phyloP scores from a whole-genome alignment of 306 rosid genomes.

The Trichosanthes truncata region DNA sequence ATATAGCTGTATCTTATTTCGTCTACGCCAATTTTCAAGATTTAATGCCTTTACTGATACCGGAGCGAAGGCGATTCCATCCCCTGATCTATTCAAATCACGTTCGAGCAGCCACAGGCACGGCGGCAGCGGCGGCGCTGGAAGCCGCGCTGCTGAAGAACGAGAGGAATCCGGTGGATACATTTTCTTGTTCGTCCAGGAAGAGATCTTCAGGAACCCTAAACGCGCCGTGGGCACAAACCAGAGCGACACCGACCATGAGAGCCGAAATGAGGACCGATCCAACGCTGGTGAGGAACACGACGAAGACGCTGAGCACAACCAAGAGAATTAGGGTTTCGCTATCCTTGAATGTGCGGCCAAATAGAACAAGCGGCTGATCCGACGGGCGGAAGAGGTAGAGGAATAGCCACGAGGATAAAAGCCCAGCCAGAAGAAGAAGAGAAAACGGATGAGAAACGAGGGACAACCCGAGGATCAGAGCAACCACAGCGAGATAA shows the following conservation, averaged over 20 bases:
- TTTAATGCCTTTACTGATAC: neutral
- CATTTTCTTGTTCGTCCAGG: conserved; percentile 60
- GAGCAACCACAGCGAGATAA: conserved; percentile 45
- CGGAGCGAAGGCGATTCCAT: neutral
- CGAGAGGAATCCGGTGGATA: conserved; percentile 59
- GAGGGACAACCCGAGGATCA: conserved; percentile 61
- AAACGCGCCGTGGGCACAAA: conserved; percentile 68
- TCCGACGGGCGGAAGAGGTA: conserved; percentile 93
- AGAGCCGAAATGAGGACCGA: conserved; percentile 68
- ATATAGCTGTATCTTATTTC: conserved; percentile 4
- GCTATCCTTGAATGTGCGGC: conserved; percentile 66
- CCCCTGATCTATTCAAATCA: conserved; percentile 10
- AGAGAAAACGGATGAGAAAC: conserved; percentile 71
- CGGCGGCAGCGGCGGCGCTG: conserved; percentile 33
- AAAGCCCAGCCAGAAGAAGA: conserved; percentile 47
- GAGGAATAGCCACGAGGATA: conserved; percentile 78
- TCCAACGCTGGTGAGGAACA: conserved; percentile 87
- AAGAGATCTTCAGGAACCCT: conserved; percentile 90
- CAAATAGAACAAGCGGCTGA: conserved; percentile 74
- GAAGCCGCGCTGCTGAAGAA: conserved; percentile 57
- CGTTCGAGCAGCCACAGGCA: conserved; percentile 33
- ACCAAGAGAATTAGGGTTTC: conserved; percentile 55
- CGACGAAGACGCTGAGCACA: conserved; percentile 37
- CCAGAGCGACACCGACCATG: conserved; percentile 48
- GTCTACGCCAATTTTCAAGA: conserved; percentile 4